Evolutionary conservation across 1,139 yeast species (phyloP), one percentile per base, ranked within the genome.

Genomic region (Pichia inconspicua): DNA sequence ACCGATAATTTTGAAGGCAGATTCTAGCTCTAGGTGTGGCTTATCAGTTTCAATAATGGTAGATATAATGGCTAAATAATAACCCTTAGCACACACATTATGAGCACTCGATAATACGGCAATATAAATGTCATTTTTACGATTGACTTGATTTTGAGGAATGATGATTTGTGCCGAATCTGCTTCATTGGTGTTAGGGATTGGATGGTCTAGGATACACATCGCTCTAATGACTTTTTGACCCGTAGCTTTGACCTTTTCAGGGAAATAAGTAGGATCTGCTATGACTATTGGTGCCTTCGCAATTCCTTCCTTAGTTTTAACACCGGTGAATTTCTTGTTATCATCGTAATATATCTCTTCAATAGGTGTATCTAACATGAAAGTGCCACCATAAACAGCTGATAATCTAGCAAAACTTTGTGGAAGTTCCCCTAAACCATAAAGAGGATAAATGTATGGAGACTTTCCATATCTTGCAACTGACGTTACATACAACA

Each of bases 391-490:
- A 56, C 99, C 99, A 62, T 92, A 90, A 57, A 92, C 92, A 40
- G 98, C 98, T 41, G 96, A 84, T 57, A 92, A 78, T 66, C 99
- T 80, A 17, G 98, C 97, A 72, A 92, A 92, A 14, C 97, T 98
- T 69, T 92, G 99, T 19, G 99, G 99, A 53, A 92, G 75, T 68
- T 92, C 99, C 45, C 99, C 98, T 52, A 94, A 76, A 11, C 99
- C 99, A 65, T 92, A 92, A 61, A 92, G 73, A 45, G 99, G 99
- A 66, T 92, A 92, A 55, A 92, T 78, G 67, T 92, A 92, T 11
- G 98, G 98, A 11, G 97, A 87, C 68, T 90, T 92, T 50, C 98
- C 98, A 66, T 86, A 92, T 60, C 92, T 82, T 42, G 96, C 94
- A 50, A 94, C 95, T 11, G 96, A 86, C 59, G 86, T 88, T 44